Percentiles rank a stretch among this genome's conserved stretches.
These are phyloP conservation scores for Chaetomium fimeti DNA, from an alignment of 495 filamentous ascomycete species.

Conservation along the genomic window DNA sequence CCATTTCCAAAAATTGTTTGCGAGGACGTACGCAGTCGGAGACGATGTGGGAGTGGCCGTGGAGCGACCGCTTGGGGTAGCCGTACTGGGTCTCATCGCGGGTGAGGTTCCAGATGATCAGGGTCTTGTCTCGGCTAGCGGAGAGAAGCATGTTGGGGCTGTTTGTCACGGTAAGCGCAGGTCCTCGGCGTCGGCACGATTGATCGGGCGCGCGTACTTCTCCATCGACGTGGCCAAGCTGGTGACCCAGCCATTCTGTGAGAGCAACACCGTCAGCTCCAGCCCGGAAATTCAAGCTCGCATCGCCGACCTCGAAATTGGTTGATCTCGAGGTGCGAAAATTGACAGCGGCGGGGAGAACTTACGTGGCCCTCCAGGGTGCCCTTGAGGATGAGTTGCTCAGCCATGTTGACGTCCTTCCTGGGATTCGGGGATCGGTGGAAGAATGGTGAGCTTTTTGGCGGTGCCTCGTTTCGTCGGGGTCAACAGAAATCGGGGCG, in stretches of 20 bases:
- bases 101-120: conserved; percentile 99
- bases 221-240: conserved; percentile 96
- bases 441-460: conserved; percentile 39
- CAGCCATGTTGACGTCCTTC: conserved; percentile 66
- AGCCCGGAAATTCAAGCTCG: neutral
- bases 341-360: conserved; percentile 26
- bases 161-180: conserved; percentile 37
- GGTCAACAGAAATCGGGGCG: conserved; percentile 32
- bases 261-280: conserved; percentile 20
- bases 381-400: conserved; percentile 95
- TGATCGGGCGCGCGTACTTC: conserved; percentile 65
- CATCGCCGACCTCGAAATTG: neutral
- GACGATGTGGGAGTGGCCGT: conserved; percentile 99
- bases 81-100: conserved; percentile 96
- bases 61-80: conserved; percentile 96
- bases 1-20: neutral
- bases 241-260: conserved; percentile 69
- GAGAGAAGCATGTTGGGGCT: conserved; percentile 99
- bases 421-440: conserved; percentile 37
- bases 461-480: conserved; percentile 37
- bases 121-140: conserved; percentile 91
- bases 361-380: conserved; percentile 92
- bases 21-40: conserved; percentile 95
- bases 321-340: conserved; percentile 1
- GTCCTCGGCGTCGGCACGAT: conserved; percentile 25